Evolutionary conservation across 257 asterid species (phyloP).

Genomic region (Thymus mandschuricus): DNA sequence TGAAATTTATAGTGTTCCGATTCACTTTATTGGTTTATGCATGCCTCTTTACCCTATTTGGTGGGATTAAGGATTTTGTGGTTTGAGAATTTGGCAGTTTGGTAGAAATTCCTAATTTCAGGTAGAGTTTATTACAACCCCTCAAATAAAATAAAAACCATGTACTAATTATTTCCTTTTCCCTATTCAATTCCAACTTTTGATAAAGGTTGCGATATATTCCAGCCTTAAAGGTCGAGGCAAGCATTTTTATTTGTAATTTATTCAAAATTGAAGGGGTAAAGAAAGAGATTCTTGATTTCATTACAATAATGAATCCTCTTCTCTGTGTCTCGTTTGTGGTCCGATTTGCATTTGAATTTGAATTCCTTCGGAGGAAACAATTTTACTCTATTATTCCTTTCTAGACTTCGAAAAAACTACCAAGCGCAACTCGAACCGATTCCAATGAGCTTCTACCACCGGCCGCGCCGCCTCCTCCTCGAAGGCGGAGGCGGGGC

Average conservation of each 20-base stretch:
- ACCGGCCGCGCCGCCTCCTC: conserved; percentile 50
- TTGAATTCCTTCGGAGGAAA: conserved; percentile 22
- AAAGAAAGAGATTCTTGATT: conserved; percentile 18
- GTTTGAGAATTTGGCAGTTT: conserved; percentile 33
- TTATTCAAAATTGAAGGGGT: conserved; percentile 12
- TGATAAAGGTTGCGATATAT: no score
- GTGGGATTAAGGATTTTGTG: conserved; percentile 28
- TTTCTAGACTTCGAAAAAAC: not conserved
- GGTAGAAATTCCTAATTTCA: conserved; percentile 29
- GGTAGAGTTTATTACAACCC: not conserved
- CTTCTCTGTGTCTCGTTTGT: conserved; percentile 56
- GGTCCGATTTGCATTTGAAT: conserved; percentile 49
- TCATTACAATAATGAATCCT: conserved; percentile 42
- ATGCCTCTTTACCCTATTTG: conserved; percentile 11
- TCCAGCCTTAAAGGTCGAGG: no score
- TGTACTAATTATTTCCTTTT: no score
- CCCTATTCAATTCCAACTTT: no score
- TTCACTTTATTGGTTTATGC: conserved; percentile 1
- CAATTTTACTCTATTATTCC: not conserved
- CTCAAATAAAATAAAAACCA: not conserved
- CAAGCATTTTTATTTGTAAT: no score
- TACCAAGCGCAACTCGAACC: no score
- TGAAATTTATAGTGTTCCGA: not conserved
- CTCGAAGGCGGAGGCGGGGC: conserved; percentile 27
- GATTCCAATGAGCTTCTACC: conserved; percentile 43